A percentile compares a stretch with the other conserved stretches of the same genome.
phyloP scores from a whole-genome alignment of 192 early-diverging fungal species.

The Linnemannia zychae region DNA sequence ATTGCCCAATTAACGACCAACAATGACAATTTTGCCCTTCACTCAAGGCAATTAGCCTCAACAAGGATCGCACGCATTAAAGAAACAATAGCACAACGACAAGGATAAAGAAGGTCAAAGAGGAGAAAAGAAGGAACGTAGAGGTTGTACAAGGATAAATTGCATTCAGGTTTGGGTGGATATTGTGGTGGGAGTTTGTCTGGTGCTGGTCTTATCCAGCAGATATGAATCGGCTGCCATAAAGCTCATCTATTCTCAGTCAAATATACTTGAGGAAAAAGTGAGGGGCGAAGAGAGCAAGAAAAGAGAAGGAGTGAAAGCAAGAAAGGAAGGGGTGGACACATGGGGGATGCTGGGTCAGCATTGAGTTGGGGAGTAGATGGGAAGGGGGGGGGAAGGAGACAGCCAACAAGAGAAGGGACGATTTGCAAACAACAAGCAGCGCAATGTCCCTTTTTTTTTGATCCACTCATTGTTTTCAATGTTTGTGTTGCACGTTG shows the following conservation, averaged over 20 bases:
- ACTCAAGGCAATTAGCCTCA: background rate
- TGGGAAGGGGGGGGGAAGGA: background rate
- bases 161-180: conserved; percentile 1
- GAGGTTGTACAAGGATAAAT: conserved; percentile 9
- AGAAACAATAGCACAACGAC: background rate
- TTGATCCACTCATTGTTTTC: background rate
- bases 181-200: background rate
- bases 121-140: background rate
- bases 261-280: background rate
- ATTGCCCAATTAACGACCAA: conserved; percentile 4
- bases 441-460: background rate
- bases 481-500: conserved; percentile 7
- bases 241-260: background rate
- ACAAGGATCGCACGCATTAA: background rate
- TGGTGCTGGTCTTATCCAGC: background rate
- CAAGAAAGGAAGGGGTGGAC: background rate
- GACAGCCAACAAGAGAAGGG: background rate
- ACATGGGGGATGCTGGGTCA: background rate
- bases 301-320: background rate
- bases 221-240: background rate
- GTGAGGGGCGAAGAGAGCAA: background rate
- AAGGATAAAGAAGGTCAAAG: background rate
- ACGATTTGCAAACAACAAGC: conserved; percentile 3
- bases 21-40: background rate
- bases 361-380: too few species aligned